phyloP scores from a whole-genome alignment of 495 filamentous ascomycete species.

The Stereocaulon alpinum region DNA sequence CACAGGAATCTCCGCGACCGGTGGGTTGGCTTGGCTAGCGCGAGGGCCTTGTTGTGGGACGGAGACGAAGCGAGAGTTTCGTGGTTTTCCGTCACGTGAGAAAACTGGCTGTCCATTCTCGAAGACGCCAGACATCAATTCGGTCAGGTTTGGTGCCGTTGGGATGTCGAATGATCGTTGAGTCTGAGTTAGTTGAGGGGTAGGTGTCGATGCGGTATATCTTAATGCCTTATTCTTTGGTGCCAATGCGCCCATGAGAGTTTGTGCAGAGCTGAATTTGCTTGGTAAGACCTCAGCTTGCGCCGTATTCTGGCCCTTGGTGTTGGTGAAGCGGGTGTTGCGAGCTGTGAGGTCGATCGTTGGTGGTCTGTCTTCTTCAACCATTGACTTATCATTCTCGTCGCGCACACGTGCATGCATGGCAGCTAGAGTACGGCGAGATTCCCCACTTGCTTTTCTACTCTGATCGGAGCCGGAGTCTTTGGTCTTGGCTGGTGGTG shows the following conservation, averaged over 20 bases:
- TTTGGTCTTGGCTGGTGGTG: constrained; percentile 22
- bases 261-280: constrained; percentile 18
- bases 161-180: constrained; percentile 57
- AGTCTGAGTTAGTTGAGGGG: constrained; percentile 20
- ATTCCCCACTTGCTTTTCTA: constrained; percentile 17
- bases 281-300: constrained; percentile 14
- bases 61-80: constrained; percentile 48
- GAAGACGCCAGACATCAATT: constrained; percentile 59
- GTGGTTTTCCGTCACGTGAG: constrained; percentile 38
- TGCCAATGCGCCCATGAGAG: constrained; percentile 2
- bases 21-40: constrained; percentile 12
- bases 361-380: constrained; percentile 42
- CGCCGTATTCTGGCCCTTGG: constrained; percentile 9
- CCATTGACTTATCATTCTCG: constrained; percentile 44
- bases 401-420: constrained; percentile 46
- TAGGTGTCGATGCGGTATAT: background rate
- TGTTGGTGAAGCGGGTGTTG: constrained; percentile 46
- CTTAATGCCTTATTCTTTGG: constrained; percentile 7
- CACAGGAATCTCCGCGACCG: constrained; percentile 46
- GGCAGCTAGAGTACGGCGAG: constrained; percentile 17
- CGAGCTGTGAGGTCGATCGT: constrained; percentile 37
- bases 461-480: constrained; percentile 24
- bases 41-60: constrained; percentile 14
- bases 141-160: constrained; percentile 59
- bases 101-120: constrained; percentile 57